A percentile compares a stretch with the other conserved stretches of the same genome.
Conservation (phyloP, 768 basidiomycete species). For the Mycena epipterygia region DNA sequence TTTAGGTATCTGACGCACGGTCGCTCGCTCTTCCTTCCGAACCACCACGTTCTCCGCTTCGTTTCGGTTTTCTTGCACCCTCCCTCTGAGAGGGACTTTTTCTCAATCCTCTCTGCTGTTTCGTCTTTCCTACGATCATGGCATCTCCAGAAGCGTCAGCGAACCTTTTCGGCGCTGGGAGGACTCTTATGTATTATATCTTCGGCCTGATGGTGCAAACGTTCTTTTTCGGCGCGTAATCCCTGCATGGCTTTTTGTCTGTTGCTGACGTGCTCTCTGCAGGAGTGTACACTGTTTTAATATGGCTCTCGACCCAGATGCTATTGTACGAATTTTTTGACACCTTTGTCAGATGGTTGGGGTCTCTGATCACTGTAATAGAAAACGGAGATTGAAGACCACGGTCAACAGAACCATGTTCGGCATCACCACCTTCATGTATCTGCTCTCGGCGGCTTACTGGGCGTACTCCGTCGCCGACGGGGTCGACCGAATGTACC, state of each 20-base stretch:
- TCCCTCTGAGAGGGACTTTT: slow-evolving; percentile 34
- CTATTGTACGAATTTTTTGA: neutral
- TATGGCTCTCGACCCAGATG: slow-evolving; percentile 3
- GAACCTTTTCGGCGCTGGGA: neutral
- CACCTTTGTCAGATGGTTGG: neutral
- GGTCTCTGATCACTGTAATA: neutral
- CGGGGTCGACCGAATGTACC: slow-evolving; percentile 14
- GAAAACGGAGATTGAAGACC: slow-evolving; percentile 1
- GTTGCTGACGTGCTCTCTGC: neutral
- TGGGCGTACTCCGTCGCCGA: slow-evolving; percentile 24
- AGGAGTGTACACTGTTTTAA: slow-evolving; percentile 4
- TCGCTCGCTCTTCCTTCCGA: slow-evolving; percentile 7
- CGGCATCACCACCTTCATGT: slow-evolving; percentile 15
- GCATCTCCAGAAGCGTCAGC: neutral
- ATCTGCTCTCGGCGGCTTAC: slow-evolving; percentile 19
- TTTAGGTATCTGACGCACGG: too few relatives aligned
- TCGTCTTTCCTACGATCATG: neutral
- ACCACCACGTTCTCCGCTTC: slow-evolving; percentile 18
- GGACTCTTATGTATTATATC: neutral
- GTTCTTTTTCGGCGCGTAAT: slow-evolving; percentile 8
- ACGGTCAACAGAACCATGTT: slow-evolving; percentile 14
- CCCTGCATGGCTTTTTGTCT: neutral
- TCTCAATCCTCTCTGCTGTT: neutral
- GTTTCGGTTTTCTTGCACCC: slow-evolving; percentile 1
- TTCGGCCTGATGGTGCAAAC: slow-evolving; percentile 19